phyloP scores from a whole-genome alignment of 2,329 filamentous ascomycete genomes.

The Calonectria naviculata region DNA sequence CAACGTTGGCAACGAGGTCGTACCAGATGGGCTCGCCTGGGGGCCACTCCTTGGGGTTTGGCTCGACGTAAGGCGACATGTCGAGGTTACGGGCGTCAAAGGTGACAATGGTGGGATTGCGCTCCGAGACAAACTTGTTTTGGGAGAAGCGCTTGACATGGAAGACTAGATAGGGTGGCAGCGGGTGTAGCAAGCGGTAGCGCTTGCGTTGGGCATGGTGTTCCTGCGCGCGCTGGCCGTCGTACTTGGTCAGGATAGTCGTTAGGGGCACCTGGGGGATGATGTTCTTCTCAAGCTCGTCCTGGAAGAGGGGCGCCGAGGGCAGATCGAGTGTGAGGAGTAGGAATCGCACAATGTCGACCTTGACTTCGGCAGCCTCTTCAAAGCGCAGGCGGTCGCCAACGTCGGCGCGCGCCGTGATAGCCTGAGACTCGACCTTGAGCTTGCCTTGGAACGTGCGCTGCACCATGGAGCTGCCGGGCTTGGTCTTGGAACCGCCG shows the following conservation, averaged over 20 bases:
- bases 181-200: conserved; percentile 88
- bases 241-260: conserved; percentile 90
- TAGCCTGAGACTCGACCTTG: conserved; percentile 92
- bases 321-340: conserved; percentile 95
- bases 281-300: conserved; percentile 93
- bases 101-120: conserved; percentile 98
- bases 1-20: conserved; percentile 95
- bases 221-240: conserved; percentile 88
- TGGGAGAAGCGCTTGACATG: conserved; percentile 97
- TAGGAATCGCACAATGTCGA: conserved; percentile 83
- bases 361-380: conserved; percentile 84
- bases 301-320: conserved; percentile 92
- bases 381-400: conserved; percentile 92
- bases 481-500: conserved; percentile 88
- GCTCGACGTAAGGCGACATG: conserved; percentile 91
- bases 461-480: conserved; percentile 87
- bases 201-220: conserved; percentile 88
- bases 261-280: conserved; percentile 92
- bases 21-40: conserved; percentile 90
- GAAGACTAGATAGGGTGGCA: conserved; percentile 91
- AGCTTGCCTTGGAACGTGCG: conserved; percentile 93
- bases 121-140: conserved; percentile 96
- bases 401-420: conserved; percentile 89
- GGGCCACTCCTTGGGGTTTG: conserved; percentile 77
- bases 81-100: conserved; percentile 88